Evolutionary conservation across 805 yeast species (phyloP).

Genomic region (Starmerella stigmatis): DNA sequence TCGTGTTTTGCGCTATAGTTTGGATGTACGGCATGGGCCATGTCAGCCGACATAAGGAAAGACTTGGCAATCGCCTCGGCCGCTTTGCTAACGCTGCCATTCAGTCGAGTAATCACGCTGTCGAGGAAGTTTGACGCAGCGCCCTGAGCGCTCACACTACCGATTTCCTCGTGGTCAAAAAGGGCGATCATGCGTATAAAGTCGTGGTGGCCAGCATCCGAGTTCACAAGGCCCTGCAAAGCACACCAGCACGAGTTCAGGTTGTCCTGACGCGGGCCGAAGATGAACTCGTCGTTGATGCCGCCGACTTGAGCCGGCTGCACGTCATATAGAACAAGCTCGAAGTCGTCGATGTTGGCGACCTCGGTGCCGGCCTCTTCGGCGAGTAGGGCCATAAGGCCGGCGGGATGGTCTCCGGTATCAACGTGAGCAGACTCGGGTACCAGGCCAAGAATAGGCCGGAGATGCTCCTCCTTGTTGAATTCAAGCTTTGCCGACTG

Average conservation of each 20-base stretch:
- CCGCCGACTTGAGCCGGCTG: slow-evolving; percentile 83
- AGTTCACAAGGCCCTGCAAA: slow-evolving; percentile 53
- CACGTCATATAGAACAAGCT: slow-evolving; percentile 72
- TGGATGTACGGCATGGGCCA: slow-evolving; percentile 96
- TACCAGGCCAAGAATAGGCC: slow-evolving; percentile 69
- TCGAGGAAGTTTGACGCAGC: slow-evolving; percentile 89
- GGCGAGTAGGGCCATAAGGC: slow-evolving; percentile 60
- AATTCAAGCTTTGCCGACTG: slow-evolving; percentile 65
- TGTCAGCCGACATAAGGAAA: slow-evolving; percentile 83
- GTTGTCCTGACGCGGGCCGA: slow-evolving; percentile 85
- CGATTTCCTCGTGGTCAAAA: slow-evolving; percentile 94
- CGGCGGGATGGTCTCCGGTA: slow-evolving; percentile 63
- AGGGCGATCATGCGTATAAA: slow-evolving; percentile 54
- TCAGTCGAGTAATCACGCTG: slow-evolving; percentile 59
- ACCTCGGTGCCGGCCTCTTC: slow-evolving; percentile 44
- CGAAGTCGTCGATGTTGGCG: slow-evolving; percentile 76
- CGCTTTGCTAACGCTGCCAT: slow-evolving; percentile 40
- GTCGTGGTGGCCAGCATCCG: slow-evolving; percentile 32
- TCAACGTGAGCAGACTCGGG: slow-evolving; percentile 39
- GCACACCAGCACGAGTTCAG: slow-evolving; percentile 81
- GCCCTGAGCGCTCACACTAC: slow-evolving; percentile 90
- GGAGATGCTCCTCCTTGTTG: slow-evolving; percentile 75
- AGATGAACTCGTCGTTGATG: slow-evolving; percentile 76
- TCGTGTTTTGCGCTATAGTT: slow-evolving; percentile 74
- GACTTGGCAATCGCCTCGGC: slow-evolving; percentile 43